Base-by-base conservation (phyloP, 1,284 basidiomycete species). In the Wallemia mellicola region DNA sequence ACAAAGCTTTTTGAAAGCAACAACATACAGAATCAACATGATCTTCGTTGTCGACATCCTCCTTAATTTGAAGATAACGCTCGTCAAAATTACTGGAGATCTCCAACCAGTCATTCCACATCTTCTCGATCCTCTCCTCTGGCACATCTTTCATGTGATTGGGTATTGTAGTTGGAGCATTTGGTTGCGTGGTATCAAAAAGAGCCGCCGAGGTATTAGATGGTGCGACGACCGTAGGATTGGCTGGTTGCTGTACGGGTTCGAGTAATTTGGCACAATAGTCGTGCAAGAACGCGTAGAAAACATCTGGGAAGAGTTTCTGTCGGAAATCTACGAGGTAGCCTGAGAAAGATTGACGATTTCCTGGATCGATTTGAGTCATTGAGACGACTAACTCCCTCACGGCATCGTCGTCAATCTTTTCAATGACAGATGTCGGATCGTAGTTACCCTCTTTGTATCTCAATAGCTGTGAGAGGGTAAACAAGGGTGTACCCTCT, bases 401-500 rank as follows among this genome's bases (percentile, higher is more conserved):
- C 38, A 96, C 79, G 38, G 79, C 78, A 5, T 75, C 75, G 64
- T 96, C 88, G 30, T 84, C 83, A 57, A 98, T 83, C 28, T 77
- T 73, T 27, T 76, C 73, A 26, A 99, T 72, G 59, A 83, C 79
- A 0, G 75, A 70, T 56, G 91, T 84, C 2, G 92, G 76, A 60
- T 77, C 81, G 59, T 84, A 77, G 64, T 89, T 83, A 1, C 86
- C 86, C 64, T 84, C 81, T 24, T 88, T 75, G 66, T 94, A 99
- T 68, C 92, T 91, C 76, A 88, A 96, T 59, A 99, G 73, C 68
- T 96, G 92, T 66, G 85, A 88, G 56, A 98, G 75, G 0, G 86
- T 92, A 73, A 98, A 98, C 33, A 94, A 76, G 1, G 86, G 86
- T 0, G 85, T 80, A 0, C 94, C 94, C 67, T 99, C 94, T 54